Percentiles rank a stretch among this genome's conserved stretches.
phyloP scores from a whole-genome alignment of 2,329 filamentous ascomycete species.

The Fusarium algeriense region DNA sequence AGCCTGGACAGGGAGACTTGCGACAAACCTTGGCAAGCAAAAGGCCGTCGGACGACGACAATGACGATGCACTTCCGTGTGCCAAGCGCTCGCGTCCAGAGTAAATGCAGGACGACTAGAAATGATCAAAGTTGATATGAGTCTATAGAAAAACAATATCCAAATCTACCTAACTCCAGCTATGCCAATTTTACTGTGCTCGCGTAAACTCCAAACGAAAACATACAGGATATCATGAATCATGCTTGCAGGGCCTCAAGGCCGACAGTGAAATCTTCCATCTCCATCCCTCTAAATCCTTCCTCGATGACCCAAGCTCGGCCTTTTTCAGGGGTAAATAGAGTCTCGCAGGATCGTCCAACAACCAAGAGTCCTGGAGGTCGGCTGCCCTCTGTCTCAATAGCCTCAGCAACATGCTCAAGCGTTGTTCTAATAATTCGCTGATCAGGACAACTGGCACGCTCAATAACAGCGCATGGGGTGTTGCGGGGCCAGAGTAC shows the following conservation, averaged over 20 bases:
- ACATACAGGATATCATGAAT: slow-evolving; percentile 2
- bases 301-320: slow-evolving; percentile 88
- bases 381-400: slow-evolving; percentile 89
- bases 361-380: slow-evolving; percentile 91
- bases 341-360: slow-evolving; percentile 83
- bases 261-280: slow-evolving; percentile 50
- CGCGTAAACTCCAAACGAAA: slow-evolving; percentile 20
- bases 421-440: slow-evolving; percentile 90
- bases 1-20: background rate
- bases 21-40: background rate
- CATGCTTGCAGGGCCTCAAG: slow-evolving; percentile 41
- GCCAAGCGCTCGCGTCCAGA: background rate
- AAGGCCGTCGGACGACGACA: background rate
- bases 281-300: slow-evolving; percentile 81
- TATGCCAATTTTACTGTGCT: slow-evolving; percentile 34
- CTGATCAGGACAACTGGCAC: slow-evolving; percentile 94
- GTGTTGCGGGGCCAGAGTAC: slow-evolving; percentile 78
- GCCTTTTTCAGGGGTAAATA: slow-evolving; percentile 69
- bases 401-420: slow-evolving; percentile 80
- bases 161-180: slow-evolving; percentile 33
- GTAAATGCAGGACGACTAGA: background rate
- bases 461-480: slow-evolving; percentile 92
- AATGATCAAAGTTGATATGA: background rate
- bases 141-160: slow-evolving; percentile 2
- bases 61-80: background rate